A percentile compares a stretch with the other conserved stretches of the same genome.
phyloP scores from a whole-genome alignment of 305 asterid genomes.

The Lippia alba region DNA sequence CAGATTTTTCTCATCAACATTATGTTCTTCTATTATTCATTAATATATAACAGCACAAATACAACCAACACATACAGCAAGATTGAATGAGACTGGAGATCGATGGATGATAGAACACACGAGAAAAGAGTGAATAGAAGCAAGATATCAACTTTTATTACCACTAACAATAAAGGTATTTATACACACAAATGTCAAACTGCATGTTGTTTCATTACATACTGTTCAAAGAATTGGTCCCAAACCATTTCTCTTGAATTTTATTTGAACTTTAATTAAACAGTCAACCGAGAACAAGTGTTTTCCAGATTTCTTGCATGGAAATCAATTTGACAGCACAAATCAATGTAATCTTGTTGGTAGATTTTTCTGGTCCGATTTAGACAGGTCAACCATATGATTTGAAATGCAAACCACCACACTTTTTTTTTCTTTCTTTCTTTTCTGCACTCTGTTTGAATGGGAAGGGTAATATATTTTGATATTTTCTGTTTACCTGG shows the following conservation, averaged over 20 bases:
- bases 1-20: not conserved
- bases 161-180: slow-evolving; percentile 1
- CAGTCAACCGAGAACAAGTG: not conserved
- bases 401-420: not conserved
- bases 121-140: not conserved
- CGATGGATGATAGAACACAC: not conserved
- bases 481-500: not conserved
- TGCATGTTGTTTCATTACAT: not conserved
- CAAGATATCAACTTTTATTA: not conserved
- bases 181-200: not conserved
- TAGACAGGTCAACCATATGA: not conserved
- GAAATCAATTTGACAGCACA: not conserved
- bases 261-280: not conserved
- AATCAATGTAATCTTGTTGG: not conserved
- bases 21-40: not conserved
- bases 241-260: not conserved
- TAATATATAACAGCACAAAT: not conserved
- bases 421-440: not conserved
- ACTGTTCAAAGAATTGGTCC: not conserved
- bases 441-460: not conserved
- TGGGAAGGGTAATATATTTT: not conserved
- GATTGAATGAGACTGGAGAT: not conserved
- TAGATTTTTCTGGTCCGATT: not conserved
- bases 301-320: not conserved
- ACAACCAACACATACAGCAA: not conserved